Evolutionary conservation across 208 protist species (phyloP), one percentile per base, ranked within the genome.

Genomic region (Trypanosoma rangeli): DNA sequence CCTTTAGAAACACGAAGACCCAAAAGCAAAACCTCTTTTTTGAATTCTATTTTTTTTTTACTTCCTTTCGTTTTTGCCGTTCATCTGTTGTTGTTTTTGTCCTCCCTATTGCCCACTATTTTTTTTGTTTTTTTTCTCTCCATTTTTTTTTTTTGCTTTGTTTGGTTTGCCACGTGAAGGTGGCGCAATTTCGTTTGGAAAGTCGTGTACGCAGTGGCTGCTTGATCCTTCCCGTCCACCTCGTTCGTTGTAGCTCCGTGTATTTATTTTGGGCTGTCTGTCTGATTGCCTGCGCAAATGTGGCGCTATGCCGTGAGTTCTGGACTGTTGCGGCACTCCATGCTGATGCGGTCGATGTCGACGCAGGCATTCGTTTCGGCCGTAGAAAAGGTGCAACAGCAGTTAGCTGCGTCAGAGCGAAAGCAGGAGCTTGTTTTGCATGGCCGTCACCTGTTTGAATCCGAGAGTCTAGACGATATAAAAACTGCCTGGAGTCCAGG

Each of bases 371-470:
- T 96, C 62, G 74, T 85, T 15, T 64, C 79, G n/a, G 74, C 74
- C 16, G 70, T 93, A 54, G 89, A 87, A 33, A 82, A 91, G 58
- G 62, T 94, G 18, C 85, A 93, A 67, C 79, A 90, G 52, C 83
- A 94, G 75, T 82, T 94, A 68, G 70, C 76, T 57, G 80, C 79
- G 2, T 76, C 86, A 3, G 71, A 81, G 50, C 76, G 82, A 22
- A 78, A 76, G 16, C 69, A 75, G 54, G 92, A 94, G 44, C 82
- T 96, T 53, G 49, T 90, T 26, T 74, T 84, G 50, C 89, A 94
- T 59, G 89, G 92, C 29, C 75, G 85, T 13, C 81, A 88, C 31
- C 70, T 94, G 16, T 96, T 94, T 70, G 92, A 94, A 68, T 75
- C 78, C 4, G 92, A 96, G 62, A 67, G 73, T 44, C 78, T 96